Conservation (phyloP, 345 rosid species). For the Mangifera indica region DNA sequence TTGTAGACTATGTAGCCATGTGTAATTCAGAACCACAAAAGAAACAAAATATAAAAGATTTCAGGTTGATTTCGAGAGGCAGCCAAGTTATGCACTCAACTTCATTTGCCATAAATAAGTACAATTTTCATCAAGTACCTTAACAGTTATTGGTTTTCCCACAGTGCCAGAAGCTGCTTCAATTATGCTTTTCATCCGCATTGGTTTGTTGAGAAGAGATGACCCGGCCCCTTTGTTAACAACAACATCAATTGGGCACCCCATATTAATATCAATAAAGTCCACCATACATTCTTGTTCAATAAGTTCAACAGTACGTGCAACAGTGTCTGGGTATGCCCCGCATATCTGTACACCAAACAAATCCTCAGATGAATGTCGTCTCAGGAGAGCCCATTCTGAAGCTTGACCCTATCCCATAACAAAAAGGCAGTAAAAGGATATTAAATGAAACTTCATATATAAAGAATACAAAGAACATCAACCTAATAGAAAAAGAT, state of each 20-base stretch:
- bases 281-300: constrained; percentile 74
- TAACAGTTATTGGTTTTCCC: constrained; percentile 78
- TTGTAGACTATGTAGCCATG: not conserved
- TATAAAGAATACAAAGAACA: not conserved
- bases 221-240: constrained; percentile 97
- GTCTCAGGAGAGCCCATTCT: constrained; percentile 95
- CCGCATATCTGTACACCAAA: constrained; percentile 98
- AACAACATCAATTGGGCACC: constrained; percentile 92
- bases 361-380: constrained; percentile 84
- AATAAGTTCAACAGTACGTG: constrained; percentile 79
- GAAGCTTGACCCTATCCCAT: constrained; percentile 83
- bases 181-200: constrained; percentile 74
- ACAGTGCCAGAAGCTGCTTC: constrained; percentile 68
- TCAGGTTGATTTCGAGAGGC: not conserved
- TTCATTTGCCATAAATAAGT: not conserved
- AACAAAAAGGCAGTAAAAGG: not conserved
- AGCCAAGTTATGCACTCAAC: not conserved
- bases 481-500: not conserved
- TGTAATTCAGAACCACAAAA: not conserved
- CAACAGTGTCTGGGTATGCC: constrained; percentile 66
- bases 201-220: constrained; percentile 74
- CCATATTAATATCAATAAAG: constrained; percentile 97
- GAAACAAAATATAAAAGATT: not conserved
- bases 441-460: not conserved
- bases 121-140: constrained; percentile 44